Evolutionary conservation across 371 early-diverging fungal species (phyloP).

Genomic region (Dichotomocladium elegans): DNA sequence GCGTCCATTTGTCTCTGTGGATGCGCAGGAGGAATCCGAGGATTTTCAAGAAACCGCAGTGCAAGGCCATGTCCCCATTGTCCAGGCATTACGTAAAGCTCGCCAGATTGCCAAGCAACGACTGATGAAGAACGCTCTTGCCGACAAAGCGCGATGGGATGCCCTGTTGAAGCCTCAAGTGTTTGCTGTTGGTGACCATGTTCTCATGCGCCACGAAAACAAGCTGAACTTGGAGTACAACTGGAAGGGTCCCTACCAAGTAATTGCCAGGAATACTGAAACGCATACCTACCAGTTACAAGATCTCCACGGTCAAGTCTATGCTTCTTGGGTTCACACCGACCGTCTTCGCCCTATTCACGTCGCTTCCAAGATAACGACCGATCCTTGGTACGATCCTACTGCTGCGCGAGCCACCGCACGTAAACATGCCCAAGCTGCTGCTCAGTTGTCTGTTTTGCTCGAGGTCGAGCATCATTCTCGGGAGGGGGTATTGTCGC

Average conservation of each 20-base stretch:
- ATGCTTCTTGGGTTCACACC: too few species aligned
- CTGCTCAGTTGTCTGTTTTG: neutral
- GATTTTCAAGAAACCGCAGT: neutral
- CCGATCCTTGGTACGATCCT: neutral
- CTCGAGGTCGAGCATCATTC: neutral
- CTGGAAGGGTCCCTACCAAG: too few species aligned
- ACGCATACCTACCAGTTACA: constrained; percentile 8
- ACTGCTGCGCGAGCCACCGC: neutral
- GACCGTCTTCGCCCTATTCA: neutral
- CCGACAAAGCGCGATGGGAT: too few species aligned
- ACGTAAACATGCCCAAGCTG: neutral
- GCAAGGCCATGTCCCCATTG: neutral
- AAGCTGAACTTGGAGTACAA: too few species aligned
- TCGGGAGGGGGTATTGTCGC: too few species aligned
- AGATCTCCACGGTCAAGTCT: neutral
- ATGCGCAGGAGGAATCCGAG: neutral
- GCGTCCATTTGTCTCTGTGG: neutral
- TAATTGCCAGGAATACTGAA: neutral
- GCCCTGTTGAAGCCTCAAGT: neutral
- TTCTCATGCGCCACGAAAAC: too few species aligned
- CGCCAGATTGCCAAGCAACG: neutral
- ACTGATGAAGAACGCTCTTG: neutral
- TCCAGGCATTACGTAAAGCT: neutral
- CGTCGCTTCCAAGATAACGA: neutral
- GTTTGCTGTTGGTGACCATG: constrained; percentile 4